Evolutionary conservation across 345 rosid species (phyloP), one percentile per base, ranked within the genome.

Genomic region (Lepidium didymum): DNA sequence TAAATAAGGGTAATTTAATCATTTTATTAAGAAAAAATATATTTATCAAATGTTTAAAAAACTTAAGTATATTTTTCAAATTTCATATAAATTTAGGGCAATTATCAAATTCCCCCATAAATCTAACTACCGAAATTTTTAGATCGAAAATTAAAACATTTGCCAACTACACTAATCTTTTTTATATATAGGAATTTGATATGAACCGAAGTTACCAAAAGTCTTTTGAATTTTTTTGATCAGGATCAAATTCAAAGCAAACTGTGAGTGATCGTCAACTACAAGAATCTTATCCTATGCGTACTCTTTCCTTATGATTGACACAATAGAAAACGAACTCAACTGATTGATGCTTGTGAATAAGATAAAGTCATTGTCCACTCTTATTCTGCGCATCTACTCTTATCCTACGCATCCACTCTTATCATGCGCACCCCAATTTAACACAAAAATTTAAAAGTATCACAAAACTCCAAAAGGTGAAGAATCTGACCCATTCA

Each of bases 401-500:
- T 68, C 11, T 23, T 68, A 68, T 56, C 38, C 8, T 69, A 0
- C 74, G 60, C 74, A 37, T 51, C 10, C 7, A 19, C 10, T 45
- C 52, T 62, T 68, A 75, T 46, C 58, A 25, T 55, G 65, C 74
- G 46, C 78, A 43, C 33, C 52, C 9, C 35, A 53, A 52, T 8
- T 37, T 13, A 43, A 60, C 18, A 43, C 31, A 21, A 52, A 69
- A 2, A 4, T 29, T 29, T 5, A 35, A 16, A 47, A 60, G 56
- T 46, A 15, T 8, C 69, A 45, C 64, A 67, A 74, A 67, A 44
- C 38, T 61, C 64, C 78, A 74, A 75, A 62, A 55, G 33, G 16
- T 31, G 46, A 38, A 68, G 74, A 75, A 68, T 68, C 78, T 68
- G 69, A 75, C 78, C 78, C 74, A 53, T 68, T 54, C 50, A 46